A percentile compares a stretch with the other conserved stretches of the same genome.
Conservation (phyloP, 2,329 filamentous ascomycete species). For the Grosmannia penicillata region DNA sequence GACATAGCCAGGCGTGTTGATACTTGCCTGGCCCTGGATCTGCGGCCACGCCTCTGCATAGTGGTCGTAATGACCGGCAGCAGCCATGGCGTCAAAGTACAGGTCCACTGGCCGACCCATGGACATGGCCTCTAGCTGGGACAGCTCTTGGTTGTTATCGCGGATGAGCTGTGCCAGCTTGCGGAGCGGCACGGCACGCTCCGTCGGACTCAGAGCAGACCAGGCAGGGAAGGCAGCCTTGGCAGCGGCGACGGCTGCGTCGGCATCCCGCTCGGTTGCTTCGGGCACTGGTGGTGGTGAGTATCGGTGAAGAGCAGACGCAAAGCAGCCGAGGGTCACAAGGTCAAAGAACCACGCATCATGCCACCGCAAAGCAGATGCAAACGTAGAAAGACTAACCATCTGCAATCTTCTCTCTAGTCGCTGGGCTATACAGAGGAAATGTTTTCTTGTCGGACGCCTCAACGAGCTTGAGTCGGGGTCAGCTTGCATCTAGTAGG, state of each 20-base stretch:
- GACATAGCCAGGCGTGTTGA: slow-evolving; percentile 32
- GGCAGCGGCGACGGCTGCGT: slow-evolving; percentile 27
- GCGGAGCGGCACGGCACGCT: slow-evolving; percentile 24
- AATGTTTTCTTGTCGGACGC: slow-evolving; percentile 30
- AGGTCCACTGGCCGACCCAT: slow-evolving; percentile 27
- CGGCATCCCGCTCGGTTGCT: slow-evolving; percentile 26
- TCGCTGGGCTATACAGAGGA: slow-evolving; percentile 26
- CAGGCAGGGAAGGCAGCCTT: slow-evolving; percentile 29
- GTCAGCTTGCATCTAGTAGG: too few species aligned
- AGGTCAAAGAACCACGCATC: not conserved
- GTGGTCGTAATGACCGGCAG: slow-evolving; percentile 22
- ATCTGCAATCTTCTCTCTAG: slow-evolving; percentile 22
- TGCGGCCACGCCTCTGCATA: slow-evolving; percentile 26
- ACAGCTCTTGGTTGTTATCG: slow-evolving; percentile 25
- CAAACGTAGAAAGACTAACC: too few species aligned
- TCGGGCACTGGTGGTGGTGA: slow-evolving; percentile 20
- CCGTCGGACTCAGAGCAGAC: slow-evolving; percentile 22
- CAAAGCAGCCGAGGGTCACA: not conserved
- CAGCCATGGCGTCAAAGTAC: slow-evolving; percentile 22
- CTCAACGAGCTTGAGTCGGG: slow-evolving; percentile 27
- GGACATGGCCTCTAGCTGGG: slow-evolving; percentile 26
- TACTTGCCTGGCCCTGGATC: slow-evolving; percentile 28
- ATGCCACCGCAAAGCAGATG: not conserved
- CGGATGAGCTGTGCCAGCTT: slow-evolving; percentile 29
- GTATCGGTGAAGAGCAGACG: not conserved